A percentile compares a stretch with the other conserved stretches of the same genome.
phyloP scores from a whole-genome alignment of 2,329 filamentous ascomycete species.

The Herpotrichia juniperi region DNA sequence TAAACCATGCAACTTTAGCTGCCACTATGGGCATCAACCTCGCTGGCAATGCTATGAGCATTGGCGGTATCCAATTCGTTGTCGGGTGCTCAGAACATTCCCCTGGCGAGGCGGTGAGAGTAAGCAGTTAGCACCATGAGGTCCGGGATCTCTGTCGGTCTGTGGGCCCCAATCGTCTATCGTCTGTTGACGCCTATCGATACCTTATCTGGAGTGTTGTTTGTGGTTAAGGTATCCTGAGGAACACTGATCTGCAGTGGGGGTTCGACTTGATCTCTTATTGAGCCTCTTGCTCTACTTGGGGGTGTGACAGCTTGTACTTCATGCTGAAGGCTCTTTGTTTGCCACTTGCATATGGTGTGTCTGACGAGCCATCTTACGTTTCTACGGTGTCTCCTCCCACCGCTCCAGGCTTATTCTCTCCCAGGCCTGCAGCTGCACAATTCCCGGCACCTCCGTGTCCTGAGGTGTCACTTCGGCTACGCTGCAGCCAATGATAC shows the following conservation, averaged over 20 bases:
- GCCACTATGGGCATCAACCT: neutral
- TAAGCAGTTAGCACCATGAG: conserved; percentile 3
- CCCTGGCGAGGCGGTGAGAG: conserved; percentile 8
- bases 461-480: neutral
- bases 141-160: conserved; percentile 4
- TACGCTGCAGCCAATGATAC: neutral
- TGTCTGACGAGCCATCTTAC: neutral
- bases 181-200: conserved; percentile 11
- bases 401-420: conserved; percentile 4
- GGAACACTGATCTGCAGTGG: conserved; percentile 6
- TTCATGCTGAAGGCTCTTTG: neutral
- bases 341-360: neutral
- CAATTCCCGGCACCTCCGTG: conserved; percentile 4
- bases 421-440: neutral
- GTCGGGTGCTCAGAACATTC: neutral
- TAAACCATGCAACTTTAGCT: too few relatives aligned
- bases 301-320: neutral
- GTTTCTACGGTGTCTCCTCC: neutral
- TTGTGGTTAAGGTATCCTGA: neutral
- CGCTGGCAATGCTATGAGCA: neutral
- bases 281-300: neutral
- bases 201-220: conserved; percentile 4
- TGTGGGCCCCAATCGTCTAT: conserved; percentile 14
- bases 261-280: neutral
- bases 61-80: neutral